Base-by-base conservation (phyloP, 768 basidiomycete species). In the Scleroderma citrinum region DNA sequence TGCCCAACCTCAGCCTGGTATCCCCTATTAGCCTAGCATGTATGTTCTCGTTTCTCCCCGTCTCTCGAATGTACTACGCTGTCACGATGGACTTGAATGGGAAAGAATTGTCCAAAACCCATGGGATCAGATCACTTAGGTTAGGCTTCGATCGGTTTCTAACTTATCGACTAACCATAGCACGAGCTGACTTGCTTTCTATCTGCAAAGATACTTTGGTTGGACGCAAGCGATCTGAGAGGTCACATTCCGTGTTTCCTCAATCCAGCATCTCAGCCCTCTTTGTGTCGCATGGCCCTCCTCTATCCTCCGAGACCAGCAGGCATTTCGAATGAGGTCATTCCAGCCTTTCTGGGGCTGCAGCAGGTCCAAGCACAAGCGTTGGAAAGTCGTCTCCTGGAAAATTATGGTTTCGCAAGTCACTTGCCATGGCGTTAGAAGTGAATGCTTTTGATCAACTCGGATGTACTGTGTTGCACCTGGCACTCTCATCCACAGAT, bases 401-500 rank as follows among this genome's bases (percentile, higher is more conserved):
- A 46, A 78, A 75, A 57, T 83, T 82, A 11, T 81, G 80, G 80
- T 78, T 67, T 52, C 70, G 75, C 56, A 74, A 72, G 56, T 64
- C 71, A 47, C 58, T 77, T 49, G 56, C 44, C 50, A 52, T 49
- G 10, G 59, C 58, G 2, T 62, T 59, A 50, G 82, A 92, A 61
- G 76, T 92, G 40, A 92, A 93, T 57, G 78, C 81, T 2, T 70
- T 78, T 29, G 90, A 93, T 61, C 65, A 71, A 60, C 71, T 87
- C 24, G 89, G 91, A 10, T 71, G 84, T 49, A 87, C 88, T 0
- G 83, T 86, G 1, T 75, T 96, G 10, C 94, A 97, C 60, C 77
- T 92, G 34, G 86, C 87, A 0, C 89, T 86, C 50, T 66, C 80
- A 0, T 76, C 82, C 17, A 59, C 74, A 20, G 87, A 87, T 24